Evolutionary conservation across 768 basidiomycete genomes (phyloP).

Genomic region (Suillus spraguei): DNA sequence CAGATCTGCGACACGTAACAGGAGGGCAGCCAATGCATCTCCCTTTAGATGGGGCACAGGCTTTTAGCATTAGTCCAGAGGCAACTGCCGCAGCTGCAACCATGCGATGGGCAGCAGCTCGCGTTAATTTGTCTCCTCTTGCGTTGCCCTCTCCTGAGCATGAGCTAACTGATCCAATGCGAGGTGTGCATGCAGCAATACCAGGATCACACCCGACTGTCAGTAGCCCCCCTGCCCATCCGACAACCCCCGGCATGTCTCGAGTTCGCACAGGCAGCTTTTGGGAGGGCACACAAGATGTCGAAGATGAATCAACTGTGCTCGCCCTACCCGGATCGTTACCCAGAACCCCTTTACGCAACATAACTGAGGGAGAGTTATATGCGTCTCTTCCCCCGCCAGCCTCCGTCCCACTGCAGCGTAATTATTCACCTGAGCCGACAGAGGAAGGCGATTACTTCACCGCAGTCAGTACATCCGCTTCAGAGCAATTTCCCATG

Average conservation of each 20-base stretch:
- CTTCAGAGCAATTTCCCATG: constrained; percentile 21
- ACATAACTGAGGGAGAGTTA: constrained; percentile 13
- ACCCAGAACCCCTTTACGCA: constrained; percentile 25
- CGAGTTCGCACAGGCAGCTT: constrained; percentile 67
- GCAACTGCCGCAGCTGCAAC: constrained; percentile 74
- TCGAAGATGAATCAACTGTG: constrained; percentile 36
- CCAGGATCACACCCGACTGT: constrained; percentile 57
- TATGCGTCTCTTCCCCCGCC: constrained; percentile 8
- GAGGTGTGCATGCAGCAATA: constrained; percentile 65
- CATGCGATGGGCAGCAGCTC: constrained; percentile 83
- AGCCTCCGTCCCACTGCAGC: constrained; percentile 22
- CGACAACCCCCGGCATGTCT: constrained; percentile 47
- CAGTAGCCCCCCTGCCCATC: constrained; percentile 36
- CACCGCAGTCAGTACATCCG: constrained; percentile 28
- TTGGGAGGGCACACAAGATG: constrained; percentile 77
- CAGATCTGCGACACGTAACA: constrained; percentile 40
- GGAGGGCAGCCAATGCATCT: constrained; percentile 28
- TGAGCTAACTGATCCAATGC: constrained; percentile 90
- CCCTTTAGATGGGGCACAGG: constrained; percentile 32
- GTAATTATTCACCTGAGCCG: constrained; percentile 27
- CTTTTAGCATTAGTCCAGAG: constrained; percentile 45
- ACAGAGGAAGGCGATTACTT: constrained; percentile 33
- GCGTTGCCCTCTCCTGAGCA: constrained; percentile 89
- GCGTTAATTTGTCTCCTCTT: constrained; percentile 83
- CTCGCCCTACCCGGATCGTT: constrained; percentile 28